A percentile compares a stretch with the other conserved stretches of the same genome.
phyloP scores from a whole-genome alignment of 495 filamentous ascomycete species.

The Pseudotulostoma volvatum region DNA sequence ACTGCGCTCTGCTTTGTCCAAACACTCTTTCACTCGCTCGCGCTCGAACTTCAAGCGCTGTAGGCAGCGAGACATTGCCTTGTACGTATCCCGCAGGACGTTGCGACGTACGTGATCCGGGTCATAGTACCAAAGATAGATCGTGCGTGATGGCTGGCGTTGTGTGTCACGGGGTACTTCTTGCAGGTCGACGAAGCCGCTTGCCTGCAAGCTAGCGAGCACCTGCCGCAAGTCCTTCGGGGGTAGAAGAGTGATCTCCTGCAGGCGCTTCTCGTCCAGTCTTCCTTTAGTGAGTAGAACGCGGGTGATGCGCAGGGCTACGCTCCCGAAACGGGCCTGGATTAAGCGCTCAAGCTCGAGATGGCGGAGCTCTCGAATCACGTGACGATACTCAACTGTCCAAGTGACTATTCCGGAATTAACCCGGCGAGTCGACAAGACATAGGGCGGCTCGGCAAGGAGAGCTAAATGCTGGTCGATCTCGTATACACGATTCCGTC shows the following conservation, averaged over 20 bases:
- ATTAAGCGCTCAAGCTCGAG: slow-evolving; percentile 65
- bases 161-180: slow-evolving; percentile 79
- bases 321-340: slow-evolving; percentile 53
- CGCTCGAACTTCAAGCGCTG: slow-evolving; percentile 62
- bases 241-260: slow-evolving; percentile 54
- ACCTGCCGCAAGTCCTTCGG: slow-evolving; percentile 68
- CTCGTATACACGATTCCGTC: slow-evolving; percentile 27
- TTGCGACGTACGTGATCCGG: slow-evolving; percentile 44
- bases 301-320: slow-evolving; percentile 59
- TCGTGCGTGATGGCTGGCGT: slow-evolving; percentile 57
- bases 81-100: slow-evolving; percentile 64
- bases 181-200: slow-evolving; percentile 73
- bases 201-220: slow-evolving; percentile 63
- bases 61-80: slow-evolving; percentile 71
- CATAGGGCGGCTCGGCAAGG: slow-evolving; percentile 52
- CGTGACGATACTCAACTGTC: slow-evolving; percentile 57
- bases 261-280: slow-evolving; percentile 74
- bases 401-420: slow-evolving; percentile 48
- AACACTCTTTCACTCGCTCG: slow-evolving; percentile 43
- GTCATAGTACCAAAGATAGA: slow-evolving; percentile 87
- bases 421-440: slow-evolving; percentile 30
- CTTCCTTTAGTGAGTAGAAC: slow-evolving; percentile 77
- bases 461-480: slow-evolving; percentile 66
- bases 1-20: slow-evolving; percentile 60
- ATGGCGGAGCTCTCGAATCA: slow-evolving; percentile 51